Evolutionary conservation across 2,329 filamentous ascomycete species (phyloP).

Genomic region (Ambrosiella cleistominuta): DNA sequence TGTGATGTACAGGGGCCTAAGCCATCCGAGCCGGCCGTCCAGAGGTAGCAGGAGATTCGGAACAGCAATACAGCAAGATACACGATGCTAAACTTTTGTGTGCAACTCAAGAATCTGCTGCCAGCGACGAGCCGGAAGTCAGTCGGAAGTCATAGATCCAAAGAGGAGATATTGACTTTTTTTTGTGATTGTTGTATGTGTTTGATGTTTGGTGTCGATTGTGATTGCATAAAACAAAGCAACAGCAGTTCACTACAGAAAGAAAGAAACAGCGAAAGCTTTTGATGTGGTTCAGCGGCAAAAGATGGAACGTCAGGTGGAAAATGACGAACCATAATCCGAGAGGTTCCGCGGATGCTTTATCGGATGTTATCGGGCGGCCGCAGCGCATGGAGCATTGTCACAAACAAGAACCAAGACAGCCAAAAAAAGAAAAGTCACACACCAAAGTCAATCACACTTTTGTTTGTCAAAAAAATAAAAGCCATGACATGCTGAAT

Average conservation of each 20-base stretch:
- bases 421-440: background rate
- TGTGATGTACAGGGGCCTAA: slow-evolving; percentile 9
- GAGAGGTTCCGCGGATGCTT: background rate
- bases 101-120: background rate
- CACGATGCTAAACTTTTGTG: background rate
- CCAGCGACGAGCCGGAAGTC: background rate
- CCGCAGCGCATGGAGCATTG: background rate
- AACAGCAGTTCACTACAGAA: background rate
- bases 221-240: background rate
- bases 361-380: background rate
- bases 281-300: background rate
- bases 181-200: slow-evolving; percentile 3
- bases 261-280: background rate
- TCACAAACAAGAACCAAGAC: background rate
- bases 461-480: background rate
- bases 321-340: background rate
- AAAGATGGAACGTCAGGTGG: background rate
- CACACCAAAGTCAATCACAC: background rate
- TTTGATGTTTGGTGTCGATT: slow-evolving; percentile 4
- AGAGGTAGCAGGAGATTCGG: background rate
- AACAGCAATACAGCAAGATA: background rate
- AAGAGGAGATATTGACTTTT: slow-evolving; percentile 13
- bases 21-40: slow-evolving; percentile 1
- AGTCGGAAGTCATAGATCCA: background rate
- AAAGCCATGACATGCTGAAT: background rate